A percentile compares a stretch with the other conserved stretches of the same genome.
Evolutionary conservation across 345 rosid genomes (phyloP).

Genomic region (Eucalyptus pauciflora): DNA sequence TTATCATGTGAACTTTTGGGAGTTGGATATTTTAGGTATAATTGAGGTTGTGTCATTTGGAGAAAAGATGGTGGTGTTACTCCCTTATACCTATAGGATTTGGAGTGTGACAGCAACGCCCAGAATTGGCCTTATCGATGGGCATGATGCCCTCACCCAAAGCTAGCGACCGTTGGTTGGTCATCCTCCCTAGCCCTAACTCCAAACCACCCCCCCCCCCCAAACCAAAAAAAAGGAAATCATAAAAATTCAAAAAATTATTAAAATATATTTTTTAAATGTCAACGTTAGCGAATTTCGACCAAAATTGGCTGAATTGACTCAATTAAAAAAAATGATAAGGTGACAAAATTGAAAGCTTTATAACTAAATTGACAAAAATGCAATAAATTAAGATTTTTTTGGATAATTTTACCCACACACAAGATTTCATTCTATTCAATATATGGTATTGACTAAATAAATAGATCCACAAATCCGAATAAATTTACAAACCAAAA

Average conservation of each 20-base stretch:
- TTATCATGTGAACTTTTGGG: too few species aligned
- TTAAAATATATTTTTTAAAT: too few species aligned
- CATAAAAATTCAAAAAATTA: too few species aligned
- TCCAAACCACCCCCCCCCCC: too few species aligned
- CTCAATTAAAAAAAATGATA: too few species aligned
- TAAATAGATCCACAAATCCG: background rate
- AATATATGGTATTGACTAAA: background rate
- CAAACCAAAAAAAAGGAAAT: too few species aligned
- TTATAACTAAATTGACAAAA: accelerated
- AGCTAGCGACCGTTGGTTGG: accelerated
- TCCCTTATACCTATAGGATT: too few species aligned
- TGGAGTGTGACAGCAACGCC: too few species aligned
- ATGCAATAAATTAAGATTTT: accelerated
- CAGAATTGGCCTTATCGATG: accelerated
- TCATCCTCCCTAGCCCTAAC: too few species aligned
- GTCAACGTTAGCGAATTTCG: accelerated
- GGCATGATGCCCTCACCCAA: accelerated
- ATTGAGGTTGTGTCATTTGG: too few species aligned
- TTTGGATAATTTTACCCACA: background rate
- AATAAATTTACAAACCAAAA: background rate
- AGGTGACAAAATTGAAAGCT: accelerated
- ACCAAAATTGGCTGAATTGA: accelerated
- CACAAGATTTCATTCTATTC: background rate
- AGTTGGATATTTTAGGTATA: too few species aligned
- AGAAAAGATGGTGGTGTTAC: accelerated